Percentiles rank a stretch among this genome's conserved stretches.
Evolutionary conservation across 768 basidiomycete species (phyloP).

Genomic region (Clitopilus passeckerianus): DNA sequence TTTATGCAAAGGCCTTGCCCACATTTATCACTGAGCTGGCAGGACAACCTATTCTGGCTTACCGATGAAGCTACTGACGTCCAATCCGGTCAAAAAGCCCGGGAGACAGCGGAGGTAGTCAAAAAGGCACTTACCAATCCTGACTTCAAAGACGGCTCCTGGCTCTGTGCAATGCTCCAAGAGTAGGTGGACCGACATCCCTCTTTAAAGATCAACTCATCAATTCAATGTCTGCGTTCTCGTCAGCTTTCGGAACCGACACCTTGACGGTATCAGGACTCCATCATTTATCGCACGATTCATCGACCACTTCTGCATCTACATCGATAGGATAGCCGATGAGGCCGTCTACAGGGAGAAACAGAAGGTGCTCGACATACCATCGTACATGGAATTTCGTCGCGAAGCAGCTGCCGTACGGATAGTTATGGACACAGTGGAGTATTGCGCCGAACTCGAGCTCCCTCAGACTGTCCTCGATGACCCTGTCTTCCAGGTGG

Average conservation of each 20-base stretch:
- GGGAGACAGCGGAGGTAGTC: neutral
- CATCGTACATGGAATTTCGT: neutral
- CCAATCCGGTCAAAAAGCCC: neutral
- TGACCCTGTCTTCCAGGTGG: slow-evolving; percentile 26
- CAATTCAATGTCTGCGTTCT: too few relatives aligned
- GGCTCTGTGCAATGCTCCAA: neutral
- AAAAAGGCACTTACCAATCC: neutral
- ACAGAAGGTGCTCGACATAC: neutral
- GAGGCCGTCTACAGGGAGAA: neutral
- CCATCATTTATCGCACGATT: neutral
- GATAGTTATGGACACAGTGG: neutral
- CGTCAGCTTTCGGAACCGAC: neutral
- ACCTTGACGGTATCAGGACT: neutral
- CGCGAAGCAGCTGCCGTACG: neutral
- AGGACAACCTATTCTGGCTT: neutral
- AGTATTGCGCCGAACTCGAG: neutral
- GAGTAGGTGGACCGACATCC: neutral
- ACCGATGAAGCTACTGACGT: neutral
- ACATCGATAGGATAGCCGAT: neutral
- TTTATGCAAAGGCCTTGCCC: neutral
- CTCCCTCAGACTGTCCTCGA: slow-evolving; percentile 2
- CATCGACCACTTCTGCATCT: neutral
- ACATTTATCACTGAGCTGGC: neutral
- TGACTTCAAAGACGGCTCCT: neutral
- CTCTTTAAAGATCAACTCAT: neutral